These are phyloP conservation scores for Boletus speciosus DNA, from an alignment of 768 basidiomycete species.

Conservation along the genomic window DNA sequence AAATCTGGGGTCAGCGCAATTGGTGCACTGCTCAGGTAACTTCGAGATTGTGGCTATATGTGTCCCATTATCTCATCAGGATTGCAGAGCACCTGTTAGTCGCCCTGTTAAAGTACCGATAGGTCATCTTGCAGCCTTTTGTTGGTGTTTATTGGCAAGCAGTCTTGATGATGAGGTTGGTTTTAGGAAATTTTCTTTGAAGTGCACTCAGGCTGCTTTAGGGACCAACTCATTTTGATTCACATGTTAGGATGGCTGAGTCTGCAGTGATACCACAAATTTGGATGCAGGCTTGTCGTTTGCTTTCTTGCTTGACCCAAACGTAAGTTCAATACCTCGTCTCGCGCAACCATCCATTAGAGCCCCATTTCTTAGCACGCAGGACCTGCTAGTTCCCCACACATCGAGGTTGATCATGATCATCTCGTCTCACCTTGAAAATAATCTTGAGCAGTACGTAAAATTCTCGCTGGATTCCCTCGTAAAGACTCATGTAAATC, in stretches of 20 bases:
- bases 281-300: slow-evolving; percentile 49
- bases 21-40: slow-evolving; percentile 52
- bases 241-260: slow-evolving; percentile 53
- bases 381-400: slow-evolving; percentile 54
- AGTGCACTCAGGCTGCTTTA: slow-evolving; percentile 25
- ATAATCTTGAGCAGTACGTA: slow-evolving; percentile 45
- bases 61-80: slow-evolving; percentile 1
- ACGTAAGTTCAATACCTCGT: slow-evolving; percentile 37
- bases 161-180: slow-evolving; percentile 45
- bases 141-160: slow-evolving; percentile 46
- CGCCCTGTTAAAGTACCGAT: slow-evolving; percentile 69
- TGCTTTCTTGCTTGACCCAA: slow-evolving; percentile 47
- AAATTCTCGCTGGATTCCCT: background rate
- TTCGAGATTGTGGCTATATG: background rate
- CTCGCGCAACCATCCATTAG: background rate
- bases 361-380: slow-evolving; percentile 39
- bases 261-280: slow-evolving; percentile 40
- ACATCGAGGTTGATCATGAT: slow-evolving; percentile 47
- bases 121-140: slow-evolving; percentile 57
- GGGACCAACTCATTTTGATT: slow-evolving; percentile 50
- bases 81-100: slow-evolving; percentile 45
- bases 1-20: slow-evolving; percentile 51
- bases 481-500: slow-evolving; percentile 3
- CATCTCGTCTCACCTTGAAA: slow-evolving; percentile 62
- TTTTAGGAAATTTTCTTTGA: slow-evolving; percentile 2